phyloP scores from a whole-genome alignment of 768 basidiomycete species.

The Saitozyma sp. region DNA sequence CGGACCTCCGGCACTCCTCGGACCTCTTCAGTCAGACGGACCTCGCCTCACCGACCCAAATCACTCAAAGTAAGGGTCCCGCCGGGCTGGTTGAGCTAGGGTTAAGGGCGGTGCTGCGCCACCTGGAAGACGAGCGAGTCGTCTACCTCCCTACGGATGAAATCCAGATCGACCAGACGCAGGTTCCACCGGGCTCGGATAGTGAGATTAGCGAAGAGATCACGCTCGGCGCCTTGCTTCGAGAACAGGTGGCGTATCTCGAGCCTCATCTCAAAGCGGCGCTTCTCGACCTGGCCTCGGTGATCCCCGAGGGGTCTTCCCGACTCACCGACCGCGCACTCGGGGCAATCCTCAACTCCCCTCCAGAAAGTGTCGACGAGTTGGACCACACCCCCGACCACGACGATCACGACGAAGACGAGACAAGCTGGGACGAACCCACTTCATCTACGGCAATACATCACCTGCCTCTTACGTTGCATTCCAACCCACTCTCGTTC shows the following conservation, averaged over 20 bases:
- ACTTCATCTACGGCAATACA: conserved; percentile 8
- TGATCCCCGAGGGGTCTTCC: conserved; percentile 13
- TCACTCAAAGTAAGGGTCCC: neutral
- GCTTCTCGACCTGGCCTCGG: conserved; percentile 17
- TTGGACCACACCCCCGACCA: neutral
- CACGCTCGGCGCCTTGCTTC: conserved; percentile 22
- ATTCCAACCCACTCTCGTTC: conserved; percentile 23
- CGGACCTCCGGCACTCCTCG: too few species aligned
- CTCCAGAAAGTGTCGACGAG: neutral
- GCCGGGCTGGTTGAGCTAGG: conserved; percentile 26
- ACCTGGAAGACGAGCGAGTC: conserved; percentile 24
- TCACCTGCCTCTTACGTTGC: conserved; percentile 30
- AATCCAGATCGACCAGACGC: too few species aligned
- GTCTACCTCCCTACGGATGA: too few species aligned
- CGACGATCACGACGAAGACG: neutral
- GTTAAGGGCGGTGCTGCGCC: conserved; percentile 20
- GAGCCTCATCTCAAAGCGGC: conserved; percentile 23
- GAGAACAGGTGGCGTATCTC: conserved; percentile 32
- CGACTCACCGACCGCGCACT: conserved; percentile 21
- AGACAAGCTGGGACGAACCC: conserved; percentile 7
- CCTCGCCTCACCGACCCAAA: too few species aligned
- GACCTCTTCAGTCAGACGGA: too few species aligned
- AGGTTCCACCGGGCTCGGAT: too few species aligned
- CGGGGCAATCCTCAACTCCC: conserved; percentile 11
- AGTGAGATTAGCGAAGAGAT: neutral